Base-by-base conservation (phyloP, 352 stramenopile species). In the Phytophthora capsici region DNA sequence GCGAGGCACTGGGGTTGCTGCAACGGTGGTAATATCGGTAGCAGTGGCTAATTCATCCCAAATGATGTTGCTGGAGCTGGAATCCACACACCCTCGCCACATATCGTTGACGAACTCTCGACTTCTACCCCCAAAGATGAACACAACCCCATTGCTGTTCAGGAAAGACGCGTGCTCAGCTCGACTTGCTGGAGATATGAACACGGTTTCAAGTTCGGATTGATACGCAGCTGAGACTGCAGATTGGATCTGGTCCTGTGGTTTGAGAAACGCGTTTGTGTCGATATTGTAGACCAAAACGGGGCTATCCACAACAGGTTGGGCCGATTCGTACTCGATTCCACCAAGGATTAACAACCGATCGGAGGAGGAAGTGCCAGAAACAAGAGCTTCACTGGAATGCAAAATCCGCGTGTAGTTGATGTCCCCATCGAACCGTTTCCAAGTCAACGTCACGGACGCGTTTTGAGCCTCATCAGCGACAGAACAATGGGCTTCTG, bases 241-340 rank as follows among this genome's bases (percentile, higher is more conserved):
- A 12, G 83, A 91, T 19, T 77, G 40, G 59, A 91, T 84, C 16
- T 76, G 60, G 66, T 91, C 82, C 30, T 70, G 48, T 0, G 80
- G 77, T 4, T 71, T 66, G 6, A 58, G 36, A 56, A 89, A 91
- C 1, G 30, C 20, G 58, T 88, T 83, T 3, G 69, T 56, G 6
- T 55, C 32, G 20, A 83, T 57, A 30, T 77, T 55, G 62, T 78
- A 91, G 23, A 90, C 75, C n/a, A 90, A 63, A 22, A 84, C 73
- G 32, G 81, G 77, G 34, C 69, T 83, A 50, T 66, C 57, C 9
- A 90, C 80, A 2, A 86, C 77, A 4, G 83, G 83, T 64, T 91
- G 83, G 20, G 81, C 76, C 0, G 81, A 90, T 57, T 90, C 83
- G 68, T 86, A 90, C 55, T 79, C 81, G 40, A 90, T 88, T 30